A percentile compares a stretch with the other conserved stretches of the same genome.
Conservation (phyloP, 169 alveolate species). For the Plasmodium gonderi region DNA sequence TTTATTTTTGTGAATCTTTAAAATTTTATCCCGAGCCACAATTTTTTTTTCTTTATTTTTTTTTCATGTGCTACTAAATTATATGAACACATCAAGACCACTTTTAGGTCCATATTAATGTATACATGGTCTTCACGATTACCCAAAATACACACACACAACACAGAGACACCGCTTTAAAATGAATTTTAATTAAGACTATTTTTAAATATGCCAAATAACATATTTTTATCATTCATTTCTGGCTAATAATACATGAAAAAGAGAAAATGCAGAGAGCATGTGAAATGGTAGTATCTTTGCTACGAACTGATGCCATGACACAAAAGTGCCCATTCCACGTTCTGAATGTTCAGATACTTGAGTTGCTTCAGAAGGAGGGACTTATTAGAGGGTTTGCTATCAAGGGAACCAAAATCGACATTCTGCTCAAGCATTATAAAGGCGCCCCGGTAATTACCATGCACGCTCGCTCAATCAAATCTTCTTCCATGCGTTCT, state of each 20-base stretch:
- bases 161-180: too few species aligned
- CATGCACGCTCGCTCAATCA: too few species aligned
- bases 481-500: too few species aligned
- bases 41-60: not conserved
- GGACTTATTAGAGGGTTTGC: conserved; percentile 91
- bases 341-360: conserved; percentile 87
- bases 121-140: not conserved
- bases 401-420: conserved; percentile 90
- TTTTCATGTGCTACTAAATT: not conserved
- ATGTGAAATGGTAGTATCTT: conserved; percentile 91
- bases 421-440: conserved; percentile 89
- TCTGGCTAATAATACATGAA: not conserved
- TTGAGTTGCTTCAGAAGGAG: conserved; percentile 87
- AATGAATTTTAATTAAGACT: too few species aligned
- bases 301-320: conserved; percentile 86
- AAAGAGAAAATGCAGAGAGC: conserved; percentile 87
- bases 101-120: not conserved
- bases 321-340: conserved; percentile 88
- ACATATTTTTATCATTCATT: not conserved
- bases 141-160: not conserved
- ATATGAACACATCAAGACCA: too few species aligned
- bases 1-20: not conserved
- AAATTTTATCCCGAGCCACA: not conserved
- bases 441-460: conserved; percentile 85
- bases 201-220: not conserved